Evolutionary conservation across 495 filamentous ascomycete genomes (phyloP), one percentile per base, ranked within the genome.

Genomic region (Collariella sp.): DNA sequence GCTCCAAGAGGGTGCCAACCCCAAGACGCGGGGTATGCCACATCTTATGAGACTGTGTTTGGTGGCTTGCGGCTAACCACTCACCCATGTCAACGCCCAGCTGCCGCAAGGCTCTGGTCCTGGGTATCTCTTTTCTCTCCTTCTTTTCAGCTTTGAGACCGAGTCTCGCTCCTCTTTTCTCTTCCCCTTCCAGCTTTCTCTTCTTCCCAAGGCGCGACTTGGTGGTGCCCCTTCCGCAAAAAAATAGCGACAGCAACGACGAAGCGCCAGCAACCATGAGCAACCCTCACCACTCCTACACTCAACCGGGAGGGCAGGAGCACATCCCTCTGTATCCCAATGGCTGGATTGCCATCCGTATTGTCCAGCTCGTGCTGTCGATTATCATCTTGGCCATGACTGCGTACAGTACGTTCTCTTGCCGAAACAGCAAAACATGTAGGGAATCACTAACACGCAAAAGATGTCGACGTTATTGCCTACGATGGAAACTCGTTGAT

Each of bases 321-420:
- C 75, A 79, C 50, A 68, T 75, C 39, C 71, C 75, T 22, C 38
- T 68, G 19, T 70, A 65, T n/a, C 73, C 75, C 15, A 65, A 57
- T 39, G 60, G 60, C 58, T 80, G 82, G 52, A 73, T 83, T 45
- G 71, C 73, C 16, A 66, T 89, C 19, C 79, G 88, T 51, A 72
- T 79, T 51, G 58, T 77, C 45, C 87, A 91, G 62, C 69, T 78
- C 22, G 61, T 85, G 36, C 67, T 88, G 46, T 78, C 79, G n/a
- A 62, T 89, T 55, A 74, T 84, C 44, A 70, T 85, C 44, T 68
- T 91, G 29, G 87, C 78, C n/a, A 60, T 91, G 13, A 76, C 76
- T 11, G 84, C 78, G 42, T 88, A 87, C 66, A 76, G 83, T 76
- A 63, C 55, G 64, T 69, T 50, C 5, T 61, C 40, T 29, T 34